Conservation (phyloP, 176 grass and related monocot species). For the Alloteropsis semialata region DNA sequence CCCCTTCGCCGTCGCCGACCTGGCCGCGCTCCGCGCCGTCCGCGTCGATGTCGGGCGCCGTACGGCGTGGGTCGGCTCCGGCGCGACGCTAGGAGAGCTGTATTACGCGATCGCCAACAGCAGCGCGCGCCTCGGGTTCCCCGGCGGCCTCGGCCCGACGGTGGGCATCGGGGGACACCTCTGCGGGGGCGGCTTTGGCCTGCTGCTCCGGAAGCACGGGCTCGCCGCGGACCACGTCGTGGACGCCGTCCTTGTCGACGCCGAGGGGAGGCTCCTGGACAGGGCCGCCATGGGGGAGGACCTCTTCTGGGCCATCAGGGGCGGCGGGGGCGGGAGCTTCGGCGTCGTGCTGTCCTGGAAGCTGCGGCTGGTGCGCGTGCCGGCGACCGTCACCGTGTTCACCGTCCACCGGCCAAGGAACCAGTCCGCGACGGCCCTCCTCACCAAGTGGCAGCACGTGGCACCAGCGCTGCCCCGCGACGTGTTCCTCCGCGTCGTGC, state of each 20-base stretch:
- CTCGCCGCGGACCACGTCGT: slow-evolving; percentile 42
- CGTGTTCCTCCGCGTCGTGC: slow-evolving; percentile 28
- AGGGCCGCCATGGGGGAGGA: slow-evolving; percentile 51
- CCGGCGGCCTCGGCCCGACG: slow-evolving; percentile 47
- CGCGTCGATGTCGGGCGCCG: slow-evolving; percentile 10
- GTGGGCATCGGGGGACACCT: slow-evolving; percentile 50
- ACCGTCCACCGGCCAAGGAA: slow-evolving; percentile 23
- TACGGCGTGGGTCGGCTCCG: slow-evolving; percentile 58
- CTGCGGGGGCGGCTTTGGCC: slow-evolving; percentile 48
- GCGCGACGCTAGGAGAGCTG: slow-evolving; percentile 64
- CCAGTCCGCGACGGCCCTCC: slow-evolving; percentile 38
- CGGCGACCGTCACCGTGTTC: slow-evolving; percentile 38
- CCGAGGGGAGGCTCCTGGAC: slow-evolving; percentile 37
- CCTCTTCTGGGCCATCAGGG: slow-evolving; percentile 60
- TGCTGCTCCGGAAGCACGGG: slow-evolving; percentile 42
- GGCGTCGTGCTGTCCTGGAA: slow-evolving; percentile 53
- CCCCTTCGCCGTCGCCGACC: slow-evolving; percentile 47
- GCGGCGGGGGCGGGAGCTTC: slow-evolving; percentile 60
- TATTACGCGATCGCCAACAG: slow-evolving; percentile 52
- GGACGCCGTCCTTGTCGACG: slow-evolving; percentile 51
- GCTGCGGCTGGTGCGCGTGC: slow-evolving; percentile 41
- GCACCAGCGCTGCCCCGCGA: slow-evolving; percentile 30
- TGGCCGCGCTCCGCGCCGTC: slow-evolving; percentile 28
- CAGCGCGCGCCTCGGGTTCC: slow-evolving; percentile 35
- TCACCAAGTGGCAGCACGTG: slow-evolving; percentile 39